Evolutionary conservation across 2,329 filamentous ascomycete genomes (phyloP), one percentile per base, ranked within the genome.

Genomic region (Zasmidium cellare): DNA sequence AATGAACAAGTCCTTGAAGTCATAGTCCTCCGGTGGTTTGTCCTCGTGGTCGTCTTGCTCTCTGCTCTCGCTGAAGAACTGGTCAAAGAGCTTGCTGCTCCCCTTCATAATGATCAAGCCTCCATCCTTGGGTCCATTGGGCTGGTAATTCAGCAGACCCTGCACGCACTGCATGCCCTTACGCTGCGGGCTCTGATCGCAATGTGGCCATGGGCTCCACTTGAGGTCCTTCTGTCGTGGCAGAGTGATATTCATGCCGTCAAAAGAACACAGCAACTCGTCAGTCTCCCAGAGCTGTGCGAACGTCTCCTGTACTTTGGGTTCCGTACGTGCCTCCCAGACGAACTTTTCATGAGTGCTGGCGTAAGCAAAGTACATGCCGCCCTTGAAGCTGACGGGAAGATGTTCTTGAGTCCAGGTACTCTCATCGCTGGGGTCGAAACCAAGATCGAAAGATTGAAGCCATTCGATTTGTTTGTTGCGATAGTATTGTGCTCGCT

Each of bases 81-180:
- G 69, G 46, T 80, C 72, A 47, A 73, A 75, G 0, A 80, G 68
- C 46, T 75, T 75, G 9, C 71, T 62, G 5, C 73, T 75, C 3
- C 78, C 78, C 25, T 75, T 74, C 71, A 80, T 76, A 3, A 80
- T 62, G 35, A 81, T 72, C 9, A 82, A 62, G 1, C 78, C 79
- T 16, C 79, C 79, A 54, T 82, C 79, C 2, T 79, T 70, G 1
- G 72, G 72, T 1, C 79, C 79, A 44, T 77, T 77, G 1, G 76
- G 78, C 7, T 74, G 70, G 11, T 73, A 75, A 65, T 80, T 80
- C 1, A 80, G 60, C 3, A 81, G 65, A 0, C 79, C 78, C 31
- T 80, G 78, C 0, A 80, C 68, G 46, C 71, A 74, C 46, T 71
- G 67, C 74, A 71, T 74, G 55, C 75, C 77, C 58, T 77, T 77